Base-by-base conservation (phyloP, 192 early-diverging fungal genomes). In the Powellomyces hirtus region DNA sequence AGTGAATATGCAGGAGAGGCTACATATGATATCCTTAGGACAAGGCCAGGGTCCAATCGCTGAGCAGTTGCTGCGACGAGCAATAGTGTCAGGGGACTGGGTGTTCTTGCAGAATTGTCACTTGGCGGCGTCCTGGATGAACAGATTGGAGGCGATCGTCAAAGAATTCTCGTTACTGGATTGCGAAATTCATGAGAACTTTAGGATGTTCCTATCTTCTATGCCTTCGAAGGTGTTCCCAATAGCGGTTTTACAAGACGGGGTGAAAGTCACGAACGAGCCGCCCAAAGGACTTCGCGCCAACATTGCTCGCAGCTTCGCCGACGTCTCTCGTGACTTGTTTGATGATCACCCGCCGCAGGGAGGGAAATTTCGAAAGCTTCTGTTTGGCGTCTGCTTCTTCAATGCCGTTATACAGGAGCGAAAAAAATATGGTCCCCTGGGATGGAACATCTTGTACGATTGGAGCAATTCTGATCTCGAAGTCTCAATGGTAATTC, bases 71-170 rank as follows among this genome's bases (percentile, higher is more conserved):
- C 59, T 87, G 11, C 66, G 74, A 46, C 59, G 72, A 31, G 83
- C 85, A 0, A 68, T 75, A 8, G 30, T 24, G 16, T 64, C n/a
- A 18, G 85, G 85, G 4, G 85, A 87, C 51, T 87, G 85, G 85
- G 75, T 87, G 58, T 87, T 87, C 58, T 63, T 87, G 37, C 85
- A 87, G 66, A 87, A 87, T 65, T 87, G 85, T 68, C 85, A 87
- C 44, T 60, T 87, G 57, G 85, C 85, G 1, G 83, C 83, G 24
- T 86, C 83, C 18, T 87, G 83, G 83, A 87, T 87, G 85, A 68
- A 58, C 26, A 34, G 76, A 31, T 62, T 87, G 0, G 85, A 87
- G 62, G 60, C 60, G 0, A 75, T 87, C 27, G 81, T 87, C 36
- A 85, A 85, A 56, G 83, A 81, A 38, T 78, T 83, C 42, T 72